Evolutionary conservation across 2,329 filamentous ascomycete genomes (phyloP), one percentile per base, ranked within the genome.

Genomic region (Gnomoniopsis smithogilvyi): DNA sequence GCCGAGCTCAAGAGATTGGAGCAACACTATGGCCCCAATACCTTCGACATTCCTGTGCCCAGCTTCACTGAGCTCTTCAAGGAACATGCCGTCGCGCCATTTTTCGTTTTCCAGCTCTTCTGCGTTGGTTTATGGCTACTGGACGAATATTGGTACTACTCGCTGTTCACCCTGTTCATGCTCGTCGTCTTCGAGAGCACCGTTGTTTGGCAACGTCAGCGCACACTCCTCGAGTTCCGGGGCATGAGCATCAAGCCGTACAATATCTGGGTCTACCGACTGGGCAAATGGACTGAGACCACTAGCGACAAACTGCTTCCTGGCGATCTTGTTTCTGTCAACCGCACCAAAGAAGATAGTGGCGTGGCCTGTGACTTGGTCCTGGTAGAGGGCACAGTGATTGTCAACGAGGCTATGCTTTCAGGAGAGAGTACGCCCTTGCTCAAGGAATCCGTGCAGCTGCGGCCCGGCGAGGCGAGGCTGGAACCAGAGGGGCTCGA

Each of bases 101-200:
- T 99, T 81, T 99, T 99, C 76, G 93, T 99, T 64, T 99, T 99
- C 78, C 95, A 99, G 80, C 82, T 99, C 62, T 99, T 99, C 80
- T 99, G 96, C 68, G 95, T 99, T 60, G 96, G 95, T 17, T 79
- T 99, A 62, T 99, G 95, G 95, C 91, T 98, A 87, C 79, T 99
- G 71, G 95, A 99, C 71, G 96, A 99, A 76, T 99, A 98, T 78
- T 99, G 96, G 95, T 99, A 99, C 80, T 99, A 99, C 78, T 98
- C 95, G 62, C 85, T 99, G 21, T 99, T 99, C 76, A 99, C 96
- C 0, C 87, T 99, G 22, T 93, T 98, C 78, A 99, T 99, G 96
- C 85, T 99, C 58, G 92, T 99, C 66, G 88, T 86, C 60, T 99
- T 99, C 67, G 95, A 99, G 79, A 97, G 93, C 73, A 99, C 95